Evolutionary conservation across 306 rosid genomes (phyloP).

Genomic region (Rosa rugosa): DNA sequence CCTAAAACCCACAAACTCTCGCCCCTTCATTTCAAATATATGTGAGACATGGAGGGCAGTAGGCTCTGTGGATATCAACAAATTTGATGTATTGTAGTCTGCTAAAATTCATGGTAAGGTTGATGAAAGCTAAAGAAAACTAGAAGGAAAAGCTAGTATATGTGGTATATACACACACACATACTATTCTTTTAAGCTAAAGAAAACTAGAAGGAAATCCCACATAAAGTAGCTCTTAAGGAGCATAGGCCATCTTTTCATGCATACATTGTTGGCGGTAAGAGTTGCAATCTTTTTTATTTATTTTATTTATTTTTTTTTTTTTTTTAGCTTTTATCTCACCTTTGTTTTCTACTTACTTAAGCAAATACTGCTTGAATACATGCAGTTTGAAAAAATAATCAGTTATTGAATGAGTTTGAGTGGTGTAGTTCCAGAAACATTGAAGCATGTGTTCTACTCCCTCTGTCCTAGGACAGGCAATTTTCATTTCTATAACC

Average conservation of each 20-base stretch:
- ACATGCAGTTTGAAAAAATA: neutral
- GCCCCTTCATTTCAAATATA: too few species aligned
- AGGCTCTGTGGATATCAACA: too few species aligned
- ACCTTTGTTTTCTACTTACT: neutral
- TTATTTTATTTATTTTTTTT: too few species aligned
- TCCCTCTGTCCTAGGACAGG: neutral
- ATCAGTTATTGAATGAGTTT: neutral
- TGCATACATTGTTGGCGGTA: slow-evolving; percentile 71
- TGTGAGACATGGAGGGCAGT: too few species aligned
- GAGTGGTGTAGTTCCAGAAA: neutral
- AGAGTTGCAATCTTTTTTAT: slow-evolving; percentile 13
- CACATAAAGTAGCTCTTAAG: slow-evolving; percentile 45
- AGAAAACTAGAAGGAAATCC: slow-evolving; percentile 60
- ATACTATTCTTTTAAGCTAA: too few species aligned
- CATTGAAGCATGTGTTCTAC: neutral
- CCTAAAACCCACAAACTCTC: too few species aligned
- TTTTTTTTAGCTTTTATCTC: neutral
- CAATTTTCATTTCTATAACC: neutral
- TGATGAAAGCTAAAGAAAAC: too few species aligned
- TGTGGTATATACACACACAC: too few species aligned
- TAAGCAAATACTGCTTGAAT: neutral
- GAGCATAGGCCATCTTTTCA: slow-evolving; percentile 69
- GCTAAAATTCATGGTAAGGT: too few species aligned
- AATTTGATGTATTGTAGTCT: too few species aligned
- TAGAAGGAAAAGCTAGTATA: too few species aligned